Evolutionary conservation across 1,139 yeast species (phyloP).

Genomic region (Arxiozyma bovina): DNA sequence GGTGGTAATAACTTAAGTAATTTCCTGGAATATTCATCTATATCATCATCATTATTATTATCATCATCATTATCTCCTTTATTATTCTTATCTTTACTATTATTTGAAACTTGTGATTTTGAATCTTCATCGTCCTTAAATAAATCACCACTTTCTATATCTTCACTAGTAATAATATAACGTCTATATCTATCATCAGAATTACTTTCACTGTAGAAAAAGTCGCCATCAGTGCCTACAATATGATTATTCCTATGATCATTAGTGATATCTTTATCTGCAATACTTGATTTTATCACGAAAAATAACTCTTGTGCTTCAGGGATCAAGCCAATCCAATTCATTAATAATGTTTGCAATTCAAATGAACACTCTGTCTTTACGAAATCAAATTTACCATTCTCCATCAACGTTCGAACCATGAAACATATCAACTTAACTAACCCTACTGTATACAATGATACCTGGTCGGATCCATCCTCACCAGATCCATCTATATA

Average conservation of each 20-base stretch:
- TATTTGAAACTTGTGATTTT: not conserved
- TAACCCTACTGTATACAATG: constrained; percentile 41
- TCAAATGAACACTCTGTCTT: constrained; percentile 46
- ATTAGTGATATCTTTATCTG: not conserved
- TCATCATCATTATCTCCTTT: no score
- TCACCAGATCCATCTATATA: constrained; percentile 32
- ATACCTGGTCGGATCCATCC: constrained; percentile 31
- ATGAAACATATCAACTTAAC: constrained; percentile 52
- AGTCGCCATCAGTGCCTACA: not conserved
- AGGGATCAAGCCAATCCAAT: constrained; percentile 50
- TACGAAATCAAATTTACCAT: constrained; percentile 39
- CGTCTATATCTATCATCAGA: not conserved
- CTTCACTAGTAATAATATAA: not conserved
- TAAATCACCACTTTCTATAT: not conserved
- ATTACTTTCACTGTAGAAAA: not conserved
- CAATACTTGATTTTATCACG: constrained; percentile 13
- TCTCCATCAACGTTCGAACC: constrained; percentile 43
- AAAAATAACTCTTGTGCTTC: constrained; percentile 38
- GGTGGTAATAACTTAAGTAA: constrained; percentile 22
- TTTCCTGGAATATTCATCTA: constrained; percentile 11
- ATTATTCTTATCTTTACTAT: not conserved
- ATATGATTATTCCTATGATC: not conserved
- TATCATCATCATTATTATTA: no score
- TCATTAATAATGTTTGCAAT: constrained; percentile 47
- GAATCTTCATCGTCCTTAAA: not conserved